Percentiles rank a stretch among this genome's conserved stretches.
Evolutionary conservation across 148 eudicot genomes (phyloP).

Genomic region (Camellia granthamiana): DNA sequence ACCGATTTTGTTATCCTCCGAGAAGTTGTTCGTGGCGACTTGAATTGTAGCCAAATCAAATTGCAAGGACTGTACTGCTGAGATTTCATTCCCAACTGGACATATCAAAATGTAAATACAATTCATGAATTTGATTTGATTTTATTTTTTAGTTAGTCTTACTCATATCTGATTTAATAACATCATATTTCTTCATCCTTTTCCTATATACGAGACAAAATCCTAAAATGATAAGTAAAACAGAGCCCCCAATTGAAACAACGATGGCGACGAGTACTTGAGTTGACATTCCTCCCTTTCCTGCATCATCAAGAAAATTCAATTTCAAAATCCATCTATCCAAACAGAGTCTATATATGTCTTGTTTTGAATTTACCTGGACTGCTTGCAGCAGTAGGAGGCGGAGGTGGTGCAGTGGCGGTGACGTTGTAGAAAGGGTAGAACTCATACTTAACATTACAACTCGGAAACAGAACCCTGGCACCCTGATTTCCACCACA

Average conservation of each 20-base stretch:
- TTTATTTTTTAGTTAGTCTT: not conserved
- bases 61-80: not conserved
- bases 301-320: not conserved
- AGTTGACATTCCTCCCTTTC: not conserved
- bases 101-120: not conserved
- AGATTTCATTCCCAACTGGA: not conserved
- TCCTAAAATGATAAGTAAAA: not conserved
- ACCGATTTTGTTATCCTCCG: too few relatives aligned
- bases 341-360: too few relatives aligned
- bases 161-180: too few relatives aligned
- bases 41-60: too few relatives aligned
- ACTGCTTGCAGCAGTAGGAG: not conserved
- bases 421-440: slow-evolving; percentile 23
- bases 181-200: not conserved
- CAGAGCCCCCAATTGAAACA: not conserved
- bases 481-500: too few relatives aligned
- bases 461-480: too few relatives aligned
- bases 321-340: not conserved
- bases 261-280: not conserved
- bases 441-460: not conserved
- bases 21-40: too few relatives aligned
- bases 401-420: not conserved
- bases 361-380: not conserved
- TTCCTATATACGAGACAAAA: not conserved
- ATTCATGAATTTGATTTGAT: not conserved